Conservation (phyloP, 148 eudicot genomes). For the Rhododendron vialii region DNA sequence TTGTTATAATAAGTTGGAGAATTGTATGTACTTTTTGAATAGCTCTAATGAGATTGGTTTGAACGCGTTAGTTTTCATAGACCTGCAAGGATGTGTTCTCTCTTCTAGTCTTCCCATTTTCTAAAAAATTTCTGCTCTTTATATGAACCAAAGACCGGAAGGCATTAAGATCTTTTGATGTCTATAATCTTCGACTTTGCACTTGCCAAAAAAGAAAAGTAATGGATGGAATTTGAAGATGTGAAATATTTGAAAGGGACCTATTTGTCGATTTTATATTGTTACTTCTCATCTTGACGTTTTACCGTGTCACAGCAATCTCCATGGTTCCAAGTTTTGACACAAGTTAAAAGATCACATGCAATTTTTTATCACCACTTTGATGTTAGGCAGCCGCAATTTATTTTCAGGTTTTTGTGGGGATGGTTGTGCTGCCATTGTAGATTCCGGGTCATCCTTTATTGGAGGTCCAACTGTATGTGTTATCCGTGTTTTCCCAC, state of each 20-base stretch:
- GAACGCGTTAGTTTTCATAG: neutral
- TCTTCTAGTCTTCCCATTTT: neutral
- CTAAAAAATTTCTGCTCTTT: no score
- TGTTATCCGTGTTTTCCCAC: neutral
- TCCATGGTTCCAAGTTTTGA: neutral
- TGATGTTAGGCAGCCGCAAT: neutral
- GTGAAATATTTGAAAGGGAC: neutral
- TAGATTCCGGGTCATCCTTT: conserved; percentile 6
- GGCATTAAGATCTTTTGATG: neutral
- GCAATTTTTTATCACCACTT: neutral
- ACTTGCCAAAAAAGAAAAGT: neutral
- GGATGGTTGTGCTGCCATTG: neutral
- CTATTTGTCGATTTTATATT: neutral
- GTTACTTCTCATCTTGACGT: neutral
- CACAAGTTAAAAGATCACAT: neutral
- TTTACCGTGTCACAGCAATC: neutral
- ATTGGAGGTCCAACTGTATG: conserved; percentile 6
- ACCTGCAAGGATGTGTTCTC: neutral
- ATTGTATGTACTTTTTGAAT: neutral
- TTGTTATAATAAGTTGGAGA: neutral
- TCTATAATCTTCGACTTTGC: neutral
- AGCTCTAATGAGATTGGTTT: neutral
- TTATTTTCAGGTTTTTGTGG: neutral
- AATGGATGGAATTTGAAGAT: neutral
- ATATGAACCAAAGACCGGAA: neutral